phyloP scores from a whole-genome alignment of 129 eudicot species.

The Saussurea involucrata region DNA sequence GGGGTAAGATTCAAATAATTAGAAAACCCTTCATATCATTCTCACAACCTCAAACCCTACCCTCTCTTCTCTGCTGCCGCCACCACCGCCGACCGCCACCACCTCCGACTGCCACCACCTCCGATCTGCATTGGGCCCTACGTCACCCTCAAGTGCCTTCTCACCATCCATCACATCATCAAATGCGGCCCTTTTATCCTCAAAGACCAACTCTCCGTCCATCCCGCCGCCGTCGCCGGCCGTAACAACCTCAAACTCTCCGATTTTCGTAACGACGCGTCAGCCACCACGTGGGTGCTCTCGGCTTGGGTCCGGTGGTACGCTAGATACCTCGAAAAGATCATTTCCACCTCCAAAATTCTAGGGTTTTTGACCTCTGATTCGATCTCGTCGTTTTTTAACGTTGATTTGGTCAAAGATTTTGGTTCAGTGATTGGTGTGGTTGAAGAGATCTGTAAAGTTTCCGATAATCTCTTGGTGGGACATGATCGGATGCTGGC shows the following conservation, averaged over 20 bases:
- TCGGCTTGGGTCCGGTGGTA: conserved; percentile 79
- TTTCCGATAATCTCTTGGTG: conserved; percentile 41
- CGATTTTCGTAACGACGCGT: conserved; percentile 55
- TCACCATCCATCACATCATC: conserved; percentile 64
- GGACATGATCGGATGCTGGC: conserved; percentile 37
- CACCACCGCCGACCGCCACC: no score
- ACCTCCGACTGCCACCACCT: no score
- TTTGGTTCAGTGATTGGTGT: conserved; percentile 36
- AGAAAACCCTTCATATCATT: no score
- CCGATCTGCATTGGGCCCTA: no score
- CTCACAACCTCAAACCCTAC: no score
- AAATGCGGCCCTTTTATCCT: conserved; percentile 75
- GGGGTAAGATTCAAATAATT: no score
- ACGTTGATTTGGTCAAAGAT: conserved; percentile 41
- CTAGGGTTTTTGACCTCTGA: conserved; percentile 39
- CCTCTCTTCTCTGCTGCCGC: no score
- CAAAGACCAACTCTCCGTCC: conserved; percentile 68
- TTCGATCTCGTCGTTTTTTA: conserved; percentile 37
- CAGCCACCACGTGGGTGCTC: conserved; percentile 58
- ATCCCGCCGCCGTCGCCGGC: conserved; percentile 58
- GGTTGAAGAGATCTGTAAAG: conserved; percentile 54
- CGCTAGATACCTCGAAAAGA: conserved; percentile 61
- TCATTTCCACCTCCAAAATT: conserved; percentile 48
- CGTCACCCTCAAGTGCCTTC: conserved; percentile 78
- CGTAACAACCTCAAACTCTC: conserved; percentile 79